Percentiles rank a stretch among this genome's conserved stretches.
These are phyloP conservation scores for Hyaloscypha hepaticicola DNA, from an alignment of 495 filamentous ascomycete genomes.

Conservation along the genomic window DNA sequence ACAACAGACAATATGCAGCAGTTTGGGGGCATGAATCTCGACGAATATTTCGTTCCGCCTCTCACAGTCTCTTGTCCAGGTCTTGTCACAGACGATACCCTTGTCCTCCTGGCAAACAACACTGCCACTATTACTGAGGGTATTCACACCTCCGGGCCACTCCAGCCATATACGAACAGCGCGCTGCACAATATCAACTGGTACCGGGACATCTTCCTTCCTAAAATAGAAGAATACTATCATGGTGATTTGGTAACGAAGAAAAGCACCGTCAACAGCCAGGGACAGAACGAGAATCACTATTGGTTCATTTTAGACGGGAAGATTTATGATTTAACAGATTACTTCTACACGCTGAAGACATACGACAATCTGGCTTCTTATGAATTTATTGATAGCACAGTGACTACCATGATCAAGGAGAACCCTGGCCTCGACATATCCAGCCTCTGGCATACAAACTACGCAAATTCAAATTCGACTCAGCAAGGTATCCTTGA, in stretches of 20 bases:
- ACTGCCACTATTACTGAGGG: conserved; percentile 38
- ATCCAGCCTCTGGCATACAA: conserved; percentile 57
- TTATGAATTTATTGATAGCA: conserved; percentile 68
- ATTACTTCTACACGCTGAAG: conserved; percentile 80
- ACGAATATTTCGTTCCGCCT: conserved; percentile 81
- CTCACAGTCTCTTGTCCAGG: conserved; percentile 70
- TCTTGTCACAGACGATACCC: conserved; percentile 54
- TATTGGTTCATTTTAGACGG: conserved; percentile 77
- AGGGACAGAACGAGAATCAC: conserved; percentile 65
- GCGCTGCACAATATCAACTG: conserved; percentile 63
- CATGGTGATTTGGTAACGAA: conserved; percentile 81
- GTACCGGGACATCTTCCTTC: conserved; percentile 74
- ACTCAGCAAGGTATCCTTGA: conserved; percentile 43
- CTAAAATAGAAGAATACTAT: conserved; percentile 78
- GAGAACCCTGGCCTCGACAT: conserved; percentile 78
- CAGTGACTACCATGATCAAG: conserved; percentile 63
- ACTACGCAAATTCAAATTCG: conserved; percentile 37
- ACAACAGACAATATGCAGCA: conserved; percentile 62
- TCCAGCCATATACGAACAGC: conserved; percentile 50
- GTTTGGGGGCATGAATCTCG: conserved; percentile 75
- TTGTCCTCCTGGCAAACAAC: conserved; percentile 48
- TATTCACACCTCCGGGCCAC: conserved; percentile 67
- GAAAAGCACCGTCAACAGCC: conserved; percentile 49
- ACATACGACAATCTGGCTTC: conserved; percentile 32
- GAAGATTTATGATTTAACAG: conserved; percentile 82